Evolutionary conservation across 306 rosid genomes (phyloP), one percentile per base, ranked within the genome.

Genomic region (Gleditsia sinensis): DNA sequence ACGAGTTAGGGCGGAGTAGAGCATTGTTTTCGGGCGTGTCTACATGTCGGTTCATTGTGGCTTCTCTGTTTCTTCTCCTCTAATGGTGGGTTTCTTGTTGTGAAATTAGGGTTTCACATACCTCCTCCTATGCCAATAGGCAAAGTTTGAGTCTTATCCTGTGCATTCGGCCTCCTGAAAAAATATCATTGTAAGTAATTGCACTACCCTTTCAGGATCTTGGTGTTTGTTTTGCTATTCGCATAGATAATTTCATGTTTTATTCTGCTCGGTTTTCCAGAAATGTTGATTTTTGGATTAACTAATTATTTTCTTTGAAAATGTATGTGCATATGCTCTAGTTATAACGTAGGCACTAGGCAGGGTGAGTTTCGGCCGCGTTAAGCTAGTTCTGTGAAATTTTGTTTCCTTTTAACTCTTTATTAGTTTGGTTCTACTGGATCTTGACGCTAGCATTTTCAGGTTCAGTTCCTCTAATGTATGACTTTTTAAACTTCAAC

Each of bases 51-150:
- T 54, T 73, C 75, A 81, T 58, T 45, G 30, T 46, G 37, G 14
- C n/a, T 27, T 56, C 34, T 70, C 57, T 82, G 67, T 72, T 80
- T 53, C 49, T 66, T 60, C 67, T 58, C 71, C 67, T 67, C 90
- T 83, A 81, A 88, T 82, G 80, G 64, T 77, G 71, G 80, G 59
- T 85, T 83, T 83, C 76, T 43, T 81, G 50, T 78, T 77, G 53
- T 85, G 82, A 81, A 82, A 66, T 82, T 90, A 85, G 90, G 90
- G 96, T 85, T 87, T 82, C 86, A 21, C 21, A 20, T 77, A 51
- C 54, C 40, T 36, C 25, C 71, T 48, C 43, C 56, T 80, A 45
- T 66, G 33, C 39, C 27, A 42, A 37, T 63, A 57, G 45, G 51
- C 71, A 37, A 66, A 51, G 60, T 42, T 54, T 76, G 54, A 68